Conservation (phyloP, 108 stramenopile species). For the Skeletonema tropicum region DNA sequence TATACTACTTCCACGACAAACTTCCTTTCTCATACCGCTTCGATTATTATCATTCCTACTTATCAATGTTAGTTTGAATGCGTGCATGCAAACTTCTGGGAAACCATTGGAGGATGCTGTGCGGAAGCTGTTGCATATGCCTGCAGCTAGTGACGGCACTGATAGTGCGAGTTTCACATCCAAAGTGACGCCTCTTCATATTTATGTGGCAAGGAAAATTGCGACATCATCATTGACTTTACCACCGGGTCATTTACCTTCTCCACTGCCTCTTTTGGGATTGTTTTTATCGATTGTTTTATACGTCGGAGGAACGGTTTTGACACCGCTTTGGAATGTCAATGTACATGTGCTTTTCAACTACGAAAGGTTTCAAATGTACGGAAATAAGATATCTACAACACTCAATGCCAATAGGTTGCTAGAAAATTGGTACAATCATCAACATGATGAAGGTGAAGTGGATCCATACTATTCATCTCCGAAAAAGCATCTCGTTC, state of each 20-base stretch:
- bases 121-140: conserved; percentile 40
- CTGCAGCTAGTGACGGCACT: neutral
- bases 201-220: conserved; percentile 48
- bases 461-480: conserved; percentile 36
- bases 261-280: conserved; percentile 50
- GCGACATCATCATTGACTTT: conserved; percentile 30
- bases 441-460: conserved; percentile 27
- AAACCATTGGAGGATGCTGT: conserved; percentile 52
- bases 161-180: conserved; percentile 6
- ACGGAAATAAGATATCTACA: conserved; percentile 2
- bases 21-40: conserved; percentile 17
- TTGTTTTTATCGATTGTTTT: conserved; percentile 36
- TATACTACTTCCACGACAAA: conserved; percentile 42
- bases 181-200: conserved; percentile 44
- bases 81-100: conserved; percentile 55
- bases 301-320: conserved; percentile 43
- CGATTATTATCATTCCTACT: conserved; percentile 28
- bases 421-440: conserved; percentile 12
- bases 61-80: conserved; percentile 23
- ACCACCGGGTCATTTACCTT: conserved; percentile 57
- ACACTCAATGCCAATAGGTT: neutral
- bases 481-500: conserved; percentile 5
- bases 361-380: conserved; percentile 23
- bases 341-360: conserved; percentile 36
- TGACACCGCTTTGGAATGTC: conserved; percentile 65